Base-by-base conservation (phyloP, 106 monocot genomes). In the Narthecium ossifragum region DNA sequence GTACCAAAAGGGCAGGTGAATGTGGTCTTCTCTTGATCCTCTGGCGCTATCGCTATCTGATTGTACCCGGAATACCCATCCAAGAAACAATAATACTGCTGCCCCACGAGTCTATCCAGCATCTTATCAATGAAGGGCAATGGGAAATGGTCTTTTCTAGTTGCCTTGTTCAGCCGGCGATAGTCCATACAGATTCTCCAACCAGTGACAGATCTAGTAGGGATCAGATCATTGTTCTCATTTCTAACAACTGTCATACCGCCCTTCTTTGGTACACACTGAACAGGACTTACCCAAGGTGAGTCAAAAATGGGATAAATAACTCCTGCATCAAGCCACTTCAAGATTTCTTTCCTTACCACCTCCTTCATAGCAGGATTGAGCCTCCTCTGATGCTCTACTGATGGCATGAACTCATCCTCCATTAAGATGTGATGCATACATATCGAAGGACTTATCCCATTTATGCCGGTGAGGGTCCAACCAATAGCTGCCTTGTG, bases 281-380 rank as follows among this genome's bases (percentile, higher is more conserved):
- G 52, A 3, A 53, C 24, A 0, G 64, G 49, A 24, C 36, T 51
- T 6, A 65, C 52, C 64, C 51, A 65, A 26, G 0, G 0, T 17
- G 18, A 33, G 36, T 53, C 31, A 4, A 17, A n/a, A n/a, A n/a
- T 34, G 10, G 17, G 49, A 23, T 65, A 65, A 34, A 65, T 65
- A 0, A 53, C 53, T 1, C 30, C 14, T 33, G 64, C 51, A 51
- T 34, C 51, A 0, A 65, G 24, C 20, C 12, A 24, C 31, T 65
- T 65, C 0, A 65, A 1, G 2, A 53, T 25, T 15, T 66, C 55
- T 18, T 20, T 54, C 21, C 37, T 66, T 0, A 66, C 65, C 1
- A 39, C 39, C 15, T 39, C 39, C 39, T 39, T 39, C 39, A 39
- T 39, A 39, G 9, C 15, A 1, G 3, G 39, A 3, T 39, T 39